Evolutionary conservation across 495 filamentous ascomycete species (phyloP).

Genomic region (Evansstolkia leycettana): DNA sequence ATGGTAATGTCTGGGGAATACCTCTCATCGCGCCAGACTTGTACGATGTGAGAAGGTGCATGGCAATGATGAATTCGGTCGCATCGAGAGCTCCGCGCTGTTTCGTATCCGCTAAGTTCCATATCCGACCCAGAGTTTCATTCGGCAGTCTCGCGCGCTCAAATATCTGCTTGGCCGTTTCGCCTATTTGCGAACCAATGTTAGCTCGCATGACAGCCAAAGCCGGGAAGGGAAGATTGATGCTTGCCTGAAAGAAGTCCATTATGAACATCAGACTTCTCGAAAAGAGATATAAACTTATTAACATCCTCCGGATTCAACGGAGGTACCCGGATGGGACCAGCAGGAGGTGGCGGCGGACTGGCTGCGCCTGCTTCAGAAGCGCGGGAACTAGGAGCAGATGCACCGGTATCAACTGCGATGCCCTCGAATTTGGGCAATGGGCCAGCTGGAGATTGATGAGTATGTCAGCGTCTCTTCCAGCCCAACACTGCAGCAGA

Average conservation of each 20-base stretch:
- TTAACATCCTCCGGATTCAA: constrained; percentile 78
- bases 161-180: constrained; percentile 87
- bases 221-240: neutral
- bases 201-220: neutral
- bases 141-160: constrained; percentile 84
- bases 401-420: constrained; percentile 28
- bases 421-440: constrained; percentile 81
- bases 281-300: constrained; percentile 78
- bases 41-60: constrained; percentile 88
- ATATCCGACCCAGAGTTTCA: constrained; percentile 82
- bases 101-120: constrained; percentile 87
- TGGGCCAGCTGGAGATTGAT: constrained; percentile 54
- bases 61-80: constrained; percentile 94
- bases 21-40: constrained; percentile 70
- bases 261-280: constrained; percentile 67
- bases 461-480: constrained; percentile 7
- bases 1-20: constrained; percentile 71
- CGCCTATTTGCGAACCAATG: constrained; percentile 31
- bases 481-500: neutral
- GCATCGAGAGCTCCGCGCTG: constrained; percentile 78
- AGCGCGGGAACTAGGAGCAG: constrained; percentile 17
- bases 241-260: constrained; percentile 64
- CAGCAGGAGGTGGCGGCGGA: constrained; percentile 53
- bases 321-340: constrained; percentile 77
- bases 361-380: constrained; percentile 32